Evolutionary conservation across 768 basidiomycete species (phyloP), one percentile per base, ranked within the genome.

Genomic region (Pholiota molesta): DNA sequence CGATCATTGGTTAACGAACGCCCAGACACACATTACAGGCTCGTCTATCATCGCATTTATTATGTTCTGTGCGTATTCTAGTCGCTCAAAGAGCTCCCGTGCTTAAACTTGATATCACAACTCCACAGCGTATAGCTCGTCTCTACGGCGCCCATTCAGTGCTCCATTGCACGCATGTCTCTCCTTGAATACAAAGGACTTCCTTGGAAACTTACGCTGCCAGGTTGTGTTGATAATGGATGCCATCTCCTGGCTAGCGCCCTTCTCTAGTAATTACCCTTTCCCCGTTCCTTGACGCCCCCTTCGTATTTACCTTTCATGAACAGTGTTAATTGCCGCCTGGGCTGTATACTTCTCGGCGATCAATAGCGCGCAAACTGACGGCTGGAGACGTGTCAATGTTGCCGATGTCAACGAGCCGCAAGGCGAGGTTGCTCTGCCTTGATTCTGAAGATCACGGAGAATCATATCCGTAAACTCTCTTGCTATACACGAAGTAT

Each of bases 1-100:
- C 29, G 28, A 31, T 13, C 58, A 63, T 29, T 63, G 62, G 62
- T 29, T 59, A 35, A 60, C 62, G 26, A 51, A 54, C 28, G 62
- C 58, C 9, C 62, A 59, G 39, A 51, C 62, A 11, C 62, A 63
- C 39, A 56, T 63, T 23, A 55, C 37, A 2, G 62, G 57, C 11
- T 63, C 62, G 9, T 55, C 37, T 26, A 17, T 59, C 5, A 59
- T 63, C 19, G 45, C 62, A 14, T 55, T 63, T 40, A 35, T 59
- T 44, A 63, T 63, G 57, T 55, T 59, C 13, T 54, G 62, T 63
- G 39, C 37, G 62, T 53, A 45, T 40, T 39, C 9, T 35, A 5
- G 28, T 42, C 29, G 17, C 17, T 7, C 28, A 44, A 16, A 52
- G 2, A 14, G n/a, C 5, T 26, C 19, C 11, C 10, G 2, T 37